Base-by-base conservation (phyloP, 257 asterid genomes). In the Solanum etuberosum region DNA sequence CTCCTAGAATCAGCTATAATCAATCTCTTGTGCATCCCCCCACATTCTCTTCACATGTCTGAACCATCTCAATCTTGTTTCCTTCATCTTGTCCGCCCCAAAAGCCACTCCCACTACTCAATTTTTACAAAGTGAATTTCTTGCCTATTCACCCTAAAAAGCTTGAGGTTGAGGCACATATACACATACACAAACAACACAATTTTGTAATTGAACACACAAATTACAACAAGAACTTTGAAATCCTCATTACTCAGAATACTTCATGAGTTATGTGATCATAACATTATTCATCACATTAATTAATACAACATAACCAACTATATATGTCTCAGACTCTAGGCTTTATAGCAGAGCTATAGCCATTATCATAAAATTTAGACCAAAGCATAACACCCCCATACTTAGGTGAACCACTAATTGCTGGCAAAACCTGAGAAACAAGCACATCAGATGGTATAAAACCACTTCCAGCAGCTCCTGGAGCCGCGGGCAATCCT, bases 331-430 rank as follows among this genome's bases (percentile, higher is more conserved):
- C 65, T 61, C 27, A 84, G 6, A 84, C 80, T 1, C 23, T 31
- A 4, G 65, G 9, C 65, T 84, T 84, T 23, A 84, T 84, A 65
- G 63, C 59, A 37, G 68, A 37, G 67, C 87, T 68, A 29, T 85
- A 85, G 14, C 87, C 70, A 18, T 68, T 85, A 59, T 85, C 87
- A 67, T 0, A 86, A 35, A 54, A 92, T 89, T 91, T 92, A 3
- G 97, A 92, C 98, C 97, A 94, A 68, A 95, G 92, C 97, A 95
- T 95, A 72, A 93, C 96, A 10, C 98, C 98, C 4, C 98, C 98
- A 14, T 93, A 95, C 85, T 91, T 90, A 12, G 31, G 63, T 40
- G 94, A 92, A 32, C 77, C 88, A 70, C 40, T 88, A 5, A 94
- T 94, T 90, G 42, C 92, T 87, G 98, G 96, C 6, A 93, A 88